Evolutionary conservation across 2,329 filamentous ascomycete genomes (phyloP).

Genomic region (Apiospora saccharicola): DNA sequence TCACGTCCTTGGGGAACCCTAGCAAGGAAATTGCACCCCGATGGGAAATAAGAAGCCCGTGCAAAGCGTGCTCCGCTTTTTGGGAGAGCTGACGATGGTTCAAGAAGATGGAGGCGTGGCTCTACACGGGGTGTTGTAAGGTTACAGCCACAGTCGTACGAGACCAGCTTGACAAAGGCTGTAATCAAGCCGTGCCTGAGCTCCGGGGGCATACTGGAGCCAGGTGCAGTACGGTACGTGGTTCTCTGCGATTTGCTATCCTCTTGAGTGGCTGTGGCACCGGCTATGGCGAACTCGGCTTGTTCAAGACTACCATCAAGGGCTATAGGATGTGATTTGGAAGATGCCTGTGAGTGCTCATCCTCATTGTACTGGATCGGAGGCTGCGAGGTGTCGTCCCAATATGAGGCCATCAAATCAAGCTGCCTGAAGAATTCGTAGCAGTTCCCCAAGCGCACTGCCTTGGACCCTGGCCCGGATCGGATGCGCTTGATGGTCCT

Average conservation of each 20-base stretch:
- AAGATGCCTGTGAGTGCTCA: background rate
- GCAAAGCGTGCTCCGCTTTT: constrained; percentile 22
- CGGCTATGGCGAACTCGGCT: constrained; percentile 29
- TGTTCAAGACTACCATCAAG: constrained; percentile 33
- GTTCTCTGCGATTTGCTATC: constrained; percentile 33
- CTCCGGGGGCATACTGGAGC: constrained; percentile 65
- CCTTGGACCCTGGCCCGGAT: constrained; percentile 58
- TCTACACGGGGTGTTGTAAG: constrained; percentile 63
- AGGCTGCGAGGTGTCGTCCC: constrained; percentile 64
- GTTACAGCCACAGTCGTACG: constrained; percentile 72
- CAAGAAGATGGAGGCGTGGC: constrained; percentile 63
- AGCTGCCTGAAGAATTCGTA: constrained; percentile 73
- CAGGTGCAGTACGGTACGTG: constrained; percentile 56
- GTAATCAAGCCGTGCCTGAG: constrained; percentile 64
- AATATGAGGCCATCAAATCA: constrained; percentile 65
- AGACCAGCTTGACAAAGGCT: constrained; percentile 69
- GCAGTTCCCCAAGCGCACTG: constrained; percentile 65
- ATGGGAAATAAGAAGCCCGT: constrained; percentile 61
- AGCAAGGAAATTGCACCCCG: constrained; percentile 66
- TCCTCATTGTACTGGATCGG: constrained; percentile 30
- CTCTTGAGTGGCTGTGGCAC: constrained; percentile 27
- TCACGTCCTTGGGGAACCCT: constrained; percentile 67
- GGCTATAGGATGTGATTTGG: constrained; percentile 27
- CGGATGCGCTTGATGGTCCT: constrained; percentile 67
- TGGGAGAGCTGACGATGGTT: constrained; percentile 31